Percentiles rank a stretch among this genome's conserved stretches.
Conservation (phyloP, 1,284 basidiomycete genomes). For the Trametes polyzona region DNA sequence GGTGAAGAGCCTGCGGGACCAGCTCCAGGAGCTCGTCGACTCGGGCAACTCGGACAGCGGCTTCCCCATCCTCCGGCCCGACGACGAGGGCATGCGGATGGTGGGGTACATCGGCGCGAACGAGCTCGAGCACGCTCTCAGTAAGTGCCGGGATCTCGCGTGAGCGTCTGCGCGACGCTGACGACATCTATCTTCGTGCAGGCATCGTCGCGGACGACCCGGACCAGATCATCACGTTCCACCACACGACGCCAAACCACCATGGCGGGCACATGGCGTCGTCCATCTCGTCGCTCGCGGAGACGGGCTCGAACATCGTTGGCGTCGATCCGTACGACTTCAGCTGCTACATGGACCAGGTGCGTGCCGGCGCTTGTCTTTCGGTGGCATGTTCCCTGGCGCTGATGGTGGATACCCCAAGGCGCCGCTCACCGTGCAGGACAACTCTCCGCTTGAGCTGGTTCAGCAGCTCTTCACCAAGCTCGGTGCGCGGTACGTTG, state of each 20-base stretch:
- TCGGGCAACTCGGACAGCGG: slow-evolving; percentile 81
- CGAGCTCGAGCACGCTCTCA: slow-evolving; percentile 93
- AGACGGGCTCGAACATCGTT: slow-evolving; percentile 35
- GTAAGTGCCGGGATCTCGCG: slow-evolving; percentile 47
- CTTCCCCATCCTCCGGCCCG: slow-evolving; percentile 79
- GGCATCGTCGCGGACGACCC: slow-evolving; percentile 79
- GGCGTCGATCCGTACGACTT: slow-evolving; percentile 78
- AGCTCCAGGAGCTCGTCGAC: slow-evolving; percentile 62
- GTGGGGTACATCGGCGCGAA: slow-evolving; percentile 93
- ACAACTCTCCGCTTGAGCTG: slow-evolving; percentile 85
- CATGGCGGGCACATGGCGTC: slow-evolving; percentile 50
- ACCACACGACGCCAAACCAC: slow-evolving; percentile 47
- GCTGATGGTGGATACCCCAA: slow-evolving; percentile 33
- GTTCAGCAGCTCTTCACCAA: slow-evolving; percentile 93
- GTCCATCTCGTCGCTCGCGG: slow-evolving; percentile 63
- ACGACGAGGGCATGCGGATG: slow-evolving; percentile 60
- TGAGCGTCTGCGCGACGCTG: not conserved
- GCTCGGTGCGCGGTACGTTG: slow-evolving; percentile 87
- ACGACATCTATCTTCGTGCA: slow-evolving; percentile 34
- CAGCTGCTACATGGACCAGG: slow-evolving; percentile 89
- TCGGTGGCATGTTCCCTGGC: slow-evolving; percentile 18
- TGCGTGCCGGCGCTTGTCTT: slow-evolving; percentile 39
- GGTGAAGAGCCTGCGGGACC: slow-evolving; percentile 68
- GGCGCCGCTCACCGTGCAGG: slow-evolving; percentile 84
- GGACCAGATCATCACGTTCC: slow-evolving; percentile 69